A percentile compares a stretch with the other conserved stretches of the same genome.
Evolutionary conservation across 2,329 filamentous ascomycete genomes (phyloP).

Genomic region (Microthyrium microscopicum): DNA sequence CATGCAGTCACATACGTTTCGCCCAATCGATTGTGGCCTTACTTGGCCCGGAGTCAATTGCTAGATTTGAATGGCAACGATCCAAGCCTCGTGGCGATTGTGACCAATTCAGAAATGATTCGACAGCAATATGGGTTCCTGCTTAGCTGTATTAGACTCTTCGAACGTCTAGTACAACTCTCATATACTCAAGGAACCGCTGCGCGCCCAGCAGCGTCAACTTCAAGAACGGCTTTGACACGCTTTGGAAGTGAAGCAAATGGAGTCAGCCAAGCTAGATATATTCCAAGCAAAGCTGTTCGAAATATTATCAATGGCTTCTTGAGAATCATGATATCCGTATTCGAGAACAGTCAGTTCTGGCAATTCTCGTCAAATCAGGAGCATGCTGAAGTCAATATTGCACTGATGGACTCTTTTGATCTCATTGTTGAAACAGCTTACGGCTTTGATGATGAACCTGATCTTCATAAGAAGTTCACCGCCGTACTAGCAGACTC

Average conservation of each 20-base stretch:
- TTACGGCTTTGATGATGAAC: constrained; percentile 54
- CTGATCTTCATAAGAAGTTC: constrained; percentile 30
- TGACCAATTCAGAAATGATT: constrained; percentile 68
- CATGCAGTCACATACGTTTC: constrained; percentile 53
- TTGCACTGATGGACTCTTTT: constrained; percentile 51
- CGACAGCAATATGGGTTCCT: constrained; percentile 64
- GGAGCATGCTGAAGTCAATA: constrained; percentile 53
- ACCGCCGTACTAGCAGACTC: constrained; percentile 52
- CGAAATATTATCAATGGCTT: constrained; percentile 55
- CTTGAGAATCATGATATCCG: constrained; percentile 59
- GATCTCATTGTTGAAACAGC: constrained; percentile 54
- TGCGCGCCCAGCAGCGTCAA: constrained; percentile 40
- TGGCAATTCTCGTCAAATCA: constrained; percentile 64
- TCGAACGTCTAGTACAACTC: constrained; percentile 59
- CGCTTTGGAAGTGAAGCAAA: constrained; percentile 21
- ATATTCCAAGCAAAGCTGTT: constrained; percentile 63
- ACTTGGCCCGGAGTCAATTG: constrained; percentile 65
- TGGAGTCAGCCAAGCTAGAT: constrained; percentile 32
- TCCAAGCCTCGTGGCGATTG: constrained; percentile 59
- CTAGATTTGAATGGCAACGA: constrained; percentile 61
- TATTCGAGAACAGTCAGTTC: constrained; percentile 68
- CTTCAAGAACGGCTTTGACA: constrained; percentile 25
- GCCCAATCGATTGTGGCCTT: constrained; percentile 79
- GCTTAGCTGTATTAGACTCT: constrained; percentile 54
- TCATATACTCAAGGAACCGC: constrained; percentile 49